phyloP scores from a whole-genome alignment of 2,329 filamentous ascomycete species.

The Sporothrix phasma region DNA sequence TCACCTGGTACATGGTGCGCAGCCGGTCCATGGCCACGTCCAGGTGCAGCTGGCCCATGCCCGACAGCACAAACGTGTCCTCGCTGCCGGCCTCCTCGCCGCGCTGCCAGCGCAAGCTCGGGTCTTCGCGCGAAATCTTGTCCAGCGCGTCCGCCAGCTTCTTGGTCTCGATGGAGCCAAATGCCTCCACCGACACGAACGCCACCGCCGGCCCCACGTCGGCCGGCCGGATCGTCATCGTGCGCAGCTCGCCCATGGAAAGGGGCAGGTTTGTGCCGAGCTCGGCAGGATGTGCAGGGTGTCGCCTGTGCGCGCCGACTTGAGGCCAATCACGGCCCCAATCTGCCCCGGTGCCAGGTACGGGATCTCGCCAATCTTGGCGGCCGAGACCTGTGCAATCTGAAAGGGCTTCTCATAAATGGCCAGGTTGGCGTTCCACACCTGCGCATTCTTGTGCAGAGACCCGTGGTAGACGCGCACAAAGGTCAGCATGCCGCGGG shows the following conservation, averaged over 20 bases:
- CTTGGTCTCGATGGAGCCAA: constrained; percentile 55
- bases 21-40: constrained; percentile 87
- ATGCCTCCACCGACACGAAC: constrained; percentile 83
- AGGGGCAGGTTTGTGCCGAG: constrained; percentile 37
- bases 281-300: constrained; percentile 66
- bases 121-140: constrained; percentile 80
- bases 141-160: constrained; percentile 65
- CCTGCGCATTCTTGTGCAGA: constrained; percentile 59
- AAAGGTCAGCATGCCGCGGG: constrained; percentile 77
- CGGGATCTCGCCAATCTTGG: constrained; percentile 74
- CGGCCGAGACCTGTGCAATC: constrained; percentile 81
- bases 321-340: constrained; percentile 82
- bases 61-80: constrained; percentile 82
- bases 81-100: constrained; percentile 63
- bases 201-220: constrained; percentile 89
- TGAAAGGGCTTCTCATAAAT: constrained; percentile 70
- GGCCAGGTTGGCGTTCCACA: constrained; percentile 82
- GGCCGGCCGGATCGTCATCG: constrained; percentile 76
- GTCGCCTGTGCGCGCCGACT: constrained; percentile 86
- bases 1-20: constrained; percentile 76
- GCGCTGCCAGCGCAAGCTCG: constrained; percentile 72
- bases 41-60: constrained; percentile 93
- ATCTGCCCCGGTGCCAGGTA: constrained; percentile 81
- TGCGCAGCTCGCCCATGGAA: constrained; percentile 58
- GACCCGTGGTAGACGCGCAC: constrained; percentile 84